phyloP scores from a whole-genome alignment of 1,284 basidiomycete genomes.

The Ceratobasidium sp. region DNA sequence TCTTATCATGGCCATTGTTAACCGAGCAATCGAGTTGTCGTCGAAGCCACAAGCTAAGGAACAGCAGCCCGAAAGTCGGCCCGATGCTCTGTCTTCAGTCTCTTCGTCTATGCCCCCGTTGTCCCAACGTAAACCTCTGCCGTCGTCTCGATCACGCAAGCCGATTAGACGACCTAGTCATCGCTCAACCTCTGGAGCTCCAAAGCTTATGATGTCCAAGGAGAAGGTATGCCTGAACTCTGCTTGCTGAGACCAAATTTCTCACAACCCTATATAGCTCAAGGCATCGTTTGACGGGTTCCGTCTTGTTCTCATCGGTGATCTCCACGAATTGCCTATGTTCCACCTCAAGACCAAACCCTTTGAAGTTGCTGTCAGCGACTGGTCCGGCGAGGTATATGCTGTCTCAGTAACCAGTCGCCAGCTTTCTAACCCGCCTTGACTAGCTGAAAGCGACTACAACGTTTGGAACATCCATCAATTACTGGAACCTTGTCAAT shows the following conservation, averaged over 20 bases:
- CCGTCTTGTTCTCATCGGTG: slow-evolving; percentile 94
- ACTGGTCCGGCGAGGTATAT: slow-evolving; percentile 93
- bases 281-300: slow-evolving; percentile 90
- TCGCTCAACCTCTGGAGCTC: slow-evolving; percentile 52
- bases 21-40: slow-evolving; percentile 85
- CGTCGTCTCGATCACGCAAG: slow-evolving; percentile 31
- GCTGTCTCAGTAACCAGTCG: neutral
- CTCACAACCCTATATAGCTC: slow-evolving; percentile 64
- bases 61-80: slow-evolving; percentile 11
- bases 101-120: slow-evolving; percentile 20
- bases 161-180: slow-evolving; percentile 35
- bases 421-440: neutral
- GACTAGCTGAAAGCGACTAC: slow-evolving; percentile 83
- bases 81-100: slow-evolving; percentile 5
- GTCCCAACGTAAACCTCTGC: slow-evolving; percentile 30
- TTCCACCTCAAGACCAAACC: slow-evolving; percentile 90
- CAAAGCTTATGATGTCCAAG: slow-evolving; percentile 78
- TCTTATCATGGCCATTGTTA: slow-evolving; percentile 90
- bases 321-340: slow-evolving; percentile 95
- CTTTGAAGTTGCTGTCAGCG: slow-evolving; percentile 86
- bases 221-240: slow-evolving; percentile 73
- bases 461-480: slow-evolving; percentile 85
- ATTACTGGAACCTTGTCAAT: slow-evolving; percentile 97
- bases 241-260: slow-evolving; percentile 3
- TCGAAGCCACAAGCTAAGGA: slow-evolving; percentile 51